Evolutionary conservation across 208 protist genomes (phyloP).

Genomic region (Crithidia thermophila): DNA sequence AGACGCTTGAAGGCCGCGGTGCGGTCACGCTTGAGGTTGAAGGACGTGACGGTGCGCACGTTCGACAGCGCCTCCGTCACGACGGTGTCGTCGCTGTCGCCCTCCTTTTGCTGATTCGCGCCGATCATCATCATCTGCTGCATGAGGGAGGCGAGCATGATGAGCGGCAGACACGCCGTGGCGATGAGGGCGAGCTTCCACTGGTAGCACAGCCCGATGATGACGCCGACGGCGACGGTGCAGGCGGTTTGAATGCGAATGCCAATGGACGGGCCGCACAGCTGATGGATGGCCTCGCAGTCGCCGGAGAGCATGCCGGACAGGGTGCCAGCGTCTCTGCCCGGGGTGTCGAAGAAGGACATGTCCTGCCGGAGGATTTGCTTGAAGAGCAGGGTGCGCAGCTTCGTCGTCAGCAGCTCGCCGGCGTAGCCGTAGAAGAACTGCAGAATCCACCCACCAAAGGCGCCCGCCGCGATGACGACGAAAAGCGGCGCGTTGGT

Average conservation of each 20-base stretch:
- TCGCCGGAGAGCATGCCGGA: constrained; percentile 78
- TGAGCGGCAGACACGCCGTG: constrained; percentile 57
- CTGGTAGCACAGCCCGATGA: constrained; percentile 68
- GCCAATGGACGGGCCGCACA: constrained; percentile 72
- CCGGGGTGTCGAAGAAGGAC: constrained; percentile 83
- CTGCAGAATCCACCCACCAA: constrained; percentile 55
- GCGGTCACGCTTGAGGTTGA: constrained; percentile 62
- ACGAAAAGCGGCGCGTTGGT: constrained; percentile 58
- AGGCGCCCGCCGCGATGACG: constrained; percentile 36
- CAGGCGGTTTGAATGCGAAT: constrained; percentile 55
- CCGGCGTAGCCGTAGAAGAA: constrained; percentile 77
- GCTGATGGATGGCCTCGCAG: constrained; percentile 80
- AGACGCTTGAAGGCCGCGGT: constrained; percentile 27
- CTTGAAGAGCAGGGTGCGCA: constrained; percentile 67
- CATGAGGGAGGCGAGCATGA: constrained; percentile 38
- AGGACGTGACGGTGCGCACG: constrained; percentile 76
- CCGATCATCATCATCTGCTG: constrained; percentile 55
- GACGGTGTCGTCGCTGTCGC: constrained; percentile 50
- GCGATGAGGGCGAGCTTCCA: constrained; percentile 79
- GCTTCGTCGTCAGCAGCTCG: constrained; percentile 64
- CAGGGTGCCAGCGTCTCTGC: constrained; percentile 69
- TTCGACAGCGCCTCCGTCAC: constrained; percentile 76
- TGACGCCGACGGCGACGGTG: constrained; percentile 47
- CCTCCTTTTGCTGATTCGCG: constrained; percentile 38
- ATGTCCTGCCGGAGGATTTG: constrained; percentile 84